A percentile compares a stretch with the other conserved stretches of the same genome.
Conservation (phyloP, 176 grass and related monocot species). For the Rhipidocladum racemiflorum region DNA sequence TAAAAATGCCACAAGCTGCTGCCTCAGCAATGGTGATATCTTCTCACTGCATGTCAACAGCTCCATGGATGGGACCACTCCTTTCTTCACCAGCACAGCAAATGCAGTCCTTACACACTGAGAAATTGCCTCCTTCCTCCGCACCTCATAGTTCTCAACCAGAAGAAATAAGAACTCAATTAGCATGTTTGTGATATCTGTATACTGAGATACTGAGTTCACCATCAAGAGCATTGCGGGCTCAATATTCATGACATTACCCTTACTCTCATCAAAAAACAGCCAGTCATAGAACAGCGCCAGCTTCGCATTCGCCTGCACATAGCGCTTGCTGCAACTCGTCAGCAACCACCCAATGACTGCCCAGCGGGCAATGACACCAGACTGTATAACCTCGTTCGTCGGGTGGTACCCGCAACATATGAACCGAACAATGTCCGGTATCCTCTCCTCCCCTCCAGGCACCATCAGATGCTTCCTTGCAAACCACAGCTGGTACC, state of each 20-base stretch:
- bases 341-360: conserved; percentile 84
- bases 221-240: conserved; percentile 92
- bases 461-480: conserved; percentile 65
- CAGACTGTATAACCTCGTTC: conserved; percentile 65
- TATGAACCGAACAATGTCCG: conserved; percentile 76
- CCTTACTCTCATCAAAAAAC: conserved; percentile 57
- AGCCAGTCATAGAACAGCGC: conserved; percentile 88
- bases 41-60: conserved; percentile 54
- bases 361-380: conserved; percentile 74
- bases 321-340: conserved; percentile 53
- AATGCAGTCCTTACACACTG: conserved; percentile 47
- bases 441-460: conserved; percentile 66
- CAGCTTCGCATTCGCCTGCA: conserved; percentile 75
- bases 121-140: conserved; percentile 51
- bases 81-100: conserved; percentile 51
- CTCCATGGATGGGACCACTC: conserved; percentile 63
- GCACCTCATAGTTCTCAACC: conserved; percentile 80
- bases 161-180: conserved; percentile 92
- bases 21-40: conserved; percentile 61
- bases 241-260: conserved; percentile 82
- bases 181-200: conserved; percentile 70
- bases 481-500: conserved; percentile 80
- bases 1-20: conserved; percentile 55
- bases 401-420: conserved; percentile 62
- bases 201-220: conserved; percentile 76